phyloP scores from a whole-genome alignment of 2,329 filamentous ascomycete species.

The Ophiosphaerella korrae region DNA sequence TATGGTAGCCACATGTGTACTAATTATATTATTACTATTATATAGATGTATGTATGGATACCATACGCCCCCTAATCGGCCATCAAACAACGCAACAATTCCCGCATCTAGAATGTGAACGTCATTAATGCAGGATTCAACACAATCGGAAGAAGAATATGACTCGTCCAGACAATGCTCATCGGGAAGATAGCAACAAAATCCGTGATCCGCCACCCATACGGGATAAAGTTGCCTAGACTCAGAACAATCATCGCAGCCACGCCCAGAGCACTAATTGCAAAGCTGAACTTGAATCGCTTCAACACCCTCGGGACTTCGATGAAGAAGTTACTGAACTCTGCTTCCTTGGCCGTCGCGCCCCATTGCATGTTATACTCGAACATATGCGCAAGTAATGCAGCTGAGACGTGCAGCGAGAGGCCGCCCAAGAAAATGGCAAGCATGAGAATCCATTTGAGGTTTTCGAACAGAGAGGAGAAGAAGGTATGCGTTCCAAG shows the following conservation, averaged over 20 bases:
- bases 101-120: constrained; percentile 68
- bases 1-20: neutral
- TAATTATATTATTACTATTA: neutral
- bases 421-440: constrained; percentile 84
- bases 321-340: constrained; percentile 83
- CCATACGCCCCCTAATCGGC: too few species aligned
- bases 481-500: constrained; percentile 61
- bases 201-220: constrained; percentile 55
- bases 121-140: constrained; percentile 84
- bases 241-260: constrained; percentile 69
- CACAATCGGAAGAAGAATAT: constrained; percentile 73
- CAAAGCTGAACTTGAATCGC: constrained; percentile 71
- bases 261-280: constrained; percentile 65
- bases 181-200: constrained; percentile 76
- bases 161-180: constrained; percentile 67
- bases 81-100: too few species aligned
- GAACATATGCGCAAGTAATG: constrained; percentile 81
- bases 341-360: constrained; percentile 80
- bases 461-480: constrained; percentile 58
- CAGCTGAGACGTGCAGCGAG: constrained; percentile 79
- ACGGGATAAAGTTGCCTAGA: constrained; percentile 62
- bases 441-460: constrained; percentile 69
- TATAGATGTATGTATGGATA: too few species aligned
- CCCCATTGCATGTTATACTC: constrained; percentile 87
- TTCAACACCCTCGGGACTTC: constrained; percentile 80